phyloP scores from a whole-genome alignment of 2,329 filamentous ascomycete genomes.

The Fusarium illudens region DNA sequence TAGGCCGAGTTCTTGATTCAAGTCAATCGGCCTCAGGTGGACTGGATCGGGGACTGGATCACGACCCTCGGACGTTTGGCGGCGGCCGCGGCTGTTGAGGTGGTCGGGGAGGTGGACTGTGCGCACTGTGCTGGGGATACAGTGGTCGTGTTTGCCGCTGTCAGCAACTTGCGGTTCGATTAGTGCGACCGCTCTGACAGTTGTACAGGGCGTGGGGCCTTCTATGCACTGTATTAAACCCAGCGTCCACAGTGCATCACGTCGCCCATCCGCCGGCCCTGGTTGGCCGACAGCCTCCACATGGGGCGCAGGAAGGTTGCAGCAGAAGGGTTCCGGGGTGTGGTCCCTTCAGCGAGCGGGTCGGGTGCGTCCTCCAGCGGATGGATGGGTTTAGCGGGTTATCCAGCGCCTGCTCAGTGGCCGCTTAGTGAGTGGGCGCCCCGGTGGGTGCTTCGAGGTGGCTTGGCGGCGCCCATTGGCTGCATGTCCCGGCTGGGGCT shows the following conservation, averaged over 20 bases:
- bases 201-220: not conserved
- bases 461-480: conserved; percentile 48
- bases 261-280: conserved; percentile 1
- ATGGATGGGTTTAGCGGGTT: conserved; percentile 33
- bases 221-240: not conserved
- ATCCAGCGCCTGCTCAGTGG: conserved; percentile 29
- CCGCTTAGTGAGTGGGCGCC: conserved; percentile 36
- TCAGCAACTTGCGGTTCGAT: not conserved
- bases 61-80: conserved; percentile 24
- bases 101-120: conserved; percentile 23
- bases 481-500: conserved; percentile 46
- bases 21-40: conserved; percentile 19
- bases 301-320: conserved; percentile 39
- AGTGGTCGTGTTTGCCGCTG: conserved; percentile 20
- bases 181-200: not conserved
- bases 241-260: conserved; percentile 1
- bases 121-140: not conserved
- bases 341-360: conserved; percentile 23
- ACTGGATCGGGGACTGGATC: conserved; percentile 27
- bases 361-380: conserved; percentile 37
- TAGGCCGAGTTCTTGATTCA: conserved; percentile 30
- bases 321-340: conserved; percentile 28
- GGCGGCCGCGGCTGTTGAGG: conserved; percentile 26
- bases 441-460: conserved; percentile 36
- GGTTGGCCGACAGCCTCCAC: conserved; percentile 35